phyloP scores from a whole-genome alignment of 2,329 filamentous ascomycete genomes.

The Cladobotryum mycophilum region DNA sequence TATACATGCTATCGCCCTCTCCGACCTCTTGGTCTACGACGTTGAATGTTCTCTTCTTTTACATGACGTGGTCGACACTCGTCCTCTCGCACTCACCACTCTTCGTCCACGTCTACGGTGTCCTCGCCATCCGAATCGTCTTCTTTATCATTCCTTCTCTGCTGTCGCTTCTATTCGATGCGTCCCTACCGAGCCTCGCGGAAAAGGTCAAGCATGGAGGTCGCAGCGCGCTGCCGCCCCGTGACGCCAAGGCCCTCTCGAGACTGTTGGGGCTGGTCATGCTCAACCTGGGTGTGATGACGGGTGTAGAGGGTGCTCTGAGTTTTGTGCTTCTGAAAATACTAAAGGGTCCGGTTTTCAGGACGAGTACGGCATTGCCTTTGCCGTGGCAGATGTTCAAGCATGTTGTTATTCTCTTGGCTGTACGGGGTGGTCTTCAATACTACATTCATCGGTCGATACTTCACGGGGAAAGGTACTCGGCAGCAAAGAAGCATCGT shows the following conservation, averaged over 20 bases:
- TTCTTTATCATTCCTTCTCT: slow-evolving; percentile 70
- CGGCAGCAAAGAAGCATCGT: slow-evolving; percentile 36
- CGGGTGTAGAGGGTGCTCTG: slow-evolving; percentile 37
- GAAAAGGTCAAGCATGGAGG: slow-evolving; percentile 64
- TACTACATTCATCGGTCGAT: slow-evolving; percentile 70
- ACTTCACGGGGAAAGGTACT: slow-evolving; percentile 48
- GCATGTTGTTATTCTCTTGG: slow-evolving; percentile 39
- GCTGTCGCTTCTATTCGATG: slow-evolving; percentile 67
- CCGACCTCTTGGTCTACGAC: slow-evolving; percentile 68
- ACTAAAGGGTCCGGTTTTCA: slow-evolving; percentile 38
- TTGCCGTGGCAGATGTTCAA: slow-evolving; percentile 49
- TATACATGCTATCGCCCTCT: slow-evolving; percentile 57
- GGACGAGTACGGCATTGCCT: slow-evolving; percentile 42
- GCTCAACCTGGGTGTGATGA: slow-evolving; percentile 40
- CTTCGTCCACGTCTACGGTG: slow-evolving; percentile 67
- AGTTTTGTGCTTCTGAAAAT: slow-evolving; percentile 30
- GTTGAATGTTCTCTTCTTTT: slow-evolving; percentile 82
- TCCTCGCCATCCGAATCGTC: slow-evolving; percentile 57
- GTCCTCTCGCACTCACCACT: slow-evolving; percentile 70
- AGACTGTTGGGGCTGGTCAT: slow-evolving; percentile 36
- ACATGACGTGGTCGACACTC: slow-evolving; percentile 82
- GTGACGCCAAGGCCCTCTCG: slow-evolving; percentile 28
- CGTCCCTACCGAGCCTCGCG: slow-evolving; percentile 60
- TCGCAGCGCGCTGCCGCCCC: slow-evolving; percentile 41
- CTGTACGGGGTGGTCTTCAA: slow-evolving; percentile 51